Evolutionary conservation across 331 rosid species (phyloP).

Genomic region (Rosa hybrid): DNA sequence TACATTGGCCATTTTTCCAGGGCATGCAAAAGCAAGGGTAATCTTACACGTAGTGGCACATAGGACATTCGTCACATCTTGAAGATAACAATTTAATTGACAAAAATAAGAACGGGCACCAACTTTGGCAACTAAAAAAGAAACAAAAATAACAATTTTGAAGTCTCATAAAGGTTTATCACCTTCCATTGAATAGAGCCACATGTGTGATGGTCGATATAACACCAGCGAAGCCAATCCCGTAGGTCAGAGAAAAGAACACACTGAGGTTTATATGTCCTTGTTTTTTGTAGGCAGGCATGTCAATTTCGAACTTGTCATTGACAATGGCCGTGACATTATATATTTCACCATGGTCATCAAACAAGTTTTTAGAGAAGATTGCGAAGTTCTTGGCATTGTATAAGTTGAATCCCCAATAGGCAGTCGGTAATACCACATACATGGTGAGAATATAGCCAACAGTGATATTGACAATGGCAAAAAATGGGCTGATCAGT

Average conservation of each 20-base stretch:
- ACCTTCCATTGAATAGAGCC: constrained; percentile 45
- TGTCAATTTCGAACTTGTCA: constrained; percentile 24
- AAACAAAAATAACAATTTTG: not conserved
- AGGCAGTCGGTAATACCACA: constrained; percentile 31
- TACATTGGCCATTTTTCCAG: not conserved
- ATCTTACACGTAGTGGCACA: not conserved
- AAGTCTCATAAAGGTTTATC: not conserved
- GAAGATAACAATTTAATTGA: no score
- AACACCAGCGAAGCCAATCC: constrained; percentile 43
- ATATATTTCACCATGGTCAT: constrained; percentile 24
- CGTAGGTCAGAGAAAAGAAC: constrained; percentile 39
- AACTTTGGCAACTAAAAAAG: no score
- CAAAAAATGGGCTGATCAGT: constrained; percentile 45
- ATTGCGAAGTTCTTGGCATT: constrained; percentile 36
- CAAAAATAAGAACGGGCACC: no score
- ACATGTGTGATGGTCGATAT: constrained; percentile 39
- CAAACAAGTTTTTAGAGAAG: constrained; percentile 36
- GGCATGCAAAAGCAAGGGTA: not conserved
- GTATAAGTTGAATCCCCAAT: constrained; percentile 36
- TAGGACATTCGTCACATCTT: not conserved
- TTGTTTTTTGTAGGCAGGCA: constrained; percentile 2
- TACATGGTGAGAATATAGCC: constrained; percentile 33
- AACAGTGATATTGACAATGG: constrained; percentile 35
- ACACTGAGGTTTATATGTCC: constrained; percentile 39
- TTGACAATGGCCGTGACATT: constrained; percentile 29